These are phyloP conservation scores for Silene noctiflora DNA, from an alignment of 179 eudicot genomes.

Conservation along the genomic window DNA sequence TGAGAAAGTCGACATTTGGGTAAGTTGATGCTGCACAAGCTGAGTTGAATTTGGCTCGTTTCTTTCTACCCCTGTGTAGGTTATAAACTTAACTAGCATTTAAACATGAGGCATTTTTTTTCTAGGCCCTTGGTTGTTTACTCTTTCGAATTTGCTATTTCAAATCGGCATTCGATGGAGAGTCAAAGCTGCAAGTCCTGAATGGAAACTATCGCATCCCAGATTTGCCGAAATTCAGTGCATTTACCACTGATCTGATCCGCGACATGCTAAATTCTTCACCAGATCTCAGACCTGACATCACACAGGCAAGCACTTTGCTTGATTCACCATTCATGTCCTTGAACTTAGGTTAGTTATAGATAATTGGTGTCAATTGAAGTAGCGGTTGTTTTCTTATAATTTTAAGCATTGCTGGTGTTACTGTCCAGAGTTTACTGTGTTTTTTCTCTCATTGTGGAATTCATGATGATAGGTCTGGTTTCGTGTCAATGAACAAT, in stretches of 20 bases:
- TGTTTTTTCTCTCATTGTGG: conserved; percentile 13
- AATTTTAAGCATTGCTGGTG: not conserved
- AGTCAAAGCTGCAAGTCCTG: conserved; percentile 91
- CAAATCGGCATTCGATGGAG: conserved; percentile 98
- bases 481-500: conserved; percentile 89
- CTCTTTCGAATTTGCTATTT: conserved; percentile 89
- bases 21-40: conserved; percentile 37
- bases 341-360: conserved; percentile 75
- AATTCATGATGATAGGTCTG: conserved; percentile 62
- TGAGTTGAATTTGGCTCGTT: not conserved
- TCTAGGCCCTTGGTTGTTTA: conserved; percentile 94
- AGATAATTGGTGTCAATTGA: conserved; percentile 26
- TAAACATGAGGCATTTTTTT: conserved; percentile 19
- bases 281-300: conserved; percentile 96
- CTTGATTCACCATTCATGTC: conserved; percentile 83
- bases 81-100: not conserved
- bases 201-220: conserved; percentile 97
- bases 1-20: conserved; percentile 99
- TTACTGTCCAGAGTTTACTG: not conserved
- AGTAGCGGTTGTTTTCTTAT: conserved; percentile 32
- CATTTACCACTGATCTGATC: conserved; percentile 55
- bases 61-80: not conserved
- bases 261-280: conserved; percentile 87
- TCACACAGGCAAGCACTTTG: conserved; percentile 98
- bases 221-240: conserved; percentile 82